These are phyloP conservation scores for Ascosphaera pollenicola DNA, from an alignment of 2,329 filamentous ascomycete species.

Conservation along the genomic window DNA sequence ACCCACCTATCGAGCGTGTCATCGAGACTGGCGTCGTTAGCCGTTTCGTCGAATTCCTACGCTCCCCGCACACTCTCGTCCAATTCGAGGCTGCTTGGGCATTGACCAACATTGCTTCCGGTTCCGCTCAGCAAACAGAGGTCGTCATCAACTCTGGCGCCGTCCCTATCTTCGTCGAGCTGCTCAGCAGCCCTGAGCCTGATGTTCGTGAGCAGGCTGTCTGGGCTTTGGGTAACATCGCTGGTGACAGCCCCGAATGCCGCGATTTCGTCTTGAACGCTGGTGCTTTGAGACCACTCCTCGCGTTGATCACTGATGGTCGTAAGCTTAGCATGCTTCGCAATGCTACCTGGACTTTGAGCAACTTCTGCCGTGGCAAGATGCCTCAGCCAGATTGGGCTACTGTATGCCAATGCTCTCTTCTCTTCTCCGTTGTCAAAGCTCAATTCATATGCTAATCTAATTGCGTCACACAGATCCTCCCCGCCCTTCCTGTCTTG, in stretches of 20 bases:
- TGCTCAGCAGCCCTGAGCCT: constrained; percentile 84
- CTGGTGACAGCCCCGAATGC: constrained; percentile 92
- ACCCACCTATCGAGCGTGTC: constrained; percentile 95
- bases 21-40: constrained; percentile 97
- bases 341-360: constrained; percentile 96
- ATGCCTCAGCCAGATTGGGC: constrained; percentile 96
- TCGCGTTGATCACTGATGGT: constrained; percentile 81
- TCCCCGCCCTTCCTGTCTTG: constrained; percentile 81
- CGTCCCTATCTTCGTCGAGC: constrained; percentile 94
- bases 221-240: constrained; percentile 97
- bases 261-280: constrained; percentile 87
- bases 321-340: constrained; percentile 98
- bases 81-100: constrained; percentile 99
- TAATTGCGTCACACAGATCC: constrained; percentile 38
- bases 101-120: constrained; percentile 95
- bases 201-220: constrained; percentile 97
- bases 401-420: constrained; percentile 42
- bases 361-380: constrained; percentile 99
- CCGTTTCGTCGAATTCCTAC: constrained; percentile 95
- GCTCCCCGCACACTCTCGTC: constrained; percentile 90
- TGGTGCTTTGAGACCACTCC: constrained; percentile 73
- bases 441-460: constrained; percentile 7
- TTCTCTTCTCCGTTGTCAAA: constrained; percentile 1
- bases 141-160: constrained; percentile 97
- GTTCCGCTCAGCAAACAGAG: constrained; percentile 91